These are phyloP conservation scores for Epicoccum sorghinum DNA, from an alignment of 2,329 filamentous ascomycete genomes.

Conservation along the genomic window DNA sequence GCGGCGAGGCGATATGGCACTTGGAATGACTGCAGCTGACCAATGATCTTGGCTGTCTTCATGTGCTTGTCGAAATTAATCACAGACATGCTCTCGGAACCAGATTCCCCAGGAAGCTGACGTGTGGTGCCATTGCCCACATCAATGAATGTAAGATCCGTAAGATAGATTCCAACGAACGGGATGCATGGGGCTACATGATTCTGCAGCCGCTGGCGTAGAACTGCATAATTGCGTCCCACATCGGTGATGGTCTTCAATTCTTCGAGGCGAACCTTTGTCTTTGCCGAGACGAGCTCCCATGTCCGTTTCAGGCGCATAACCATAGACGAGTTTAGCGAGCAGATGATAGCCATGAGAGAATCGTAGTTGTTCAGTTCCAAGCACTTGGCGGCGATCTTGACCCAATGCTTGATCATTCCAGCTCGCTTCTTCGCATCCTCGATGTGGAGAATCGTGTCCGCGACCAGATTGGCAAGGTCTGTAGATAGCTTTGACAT, in stretches of 20 bases:
- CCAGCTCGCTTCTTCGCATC: conserved; percentile 90
- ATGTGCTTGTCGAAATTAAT: conserved; percentile 99
- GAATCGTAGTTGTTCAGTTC: conserved; percentile 96
- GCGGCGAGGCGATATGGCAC: conserved; percentile 85
- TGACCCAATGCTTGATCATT: conserved; percentile 98
- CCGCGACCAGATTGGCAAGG: conserved; percentile 87
- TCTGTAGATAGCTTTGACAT: conserved; percentile 95
- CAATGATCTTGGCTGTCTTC: conserved; percentile 93
- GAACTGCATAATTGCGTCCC: conserved; percentile 85
- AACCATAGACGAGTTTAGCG: conserved; percentile 89
- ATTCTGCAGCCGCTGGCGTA: conserved; percentile 81
- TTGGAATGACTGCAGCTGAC: conserved; percentile 94
- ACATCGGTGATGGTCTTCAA: conserved; percentile 88
- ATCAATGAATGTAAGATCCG: conserved; percentile 93
- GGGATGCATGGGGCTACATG: conserved; percentile 91
- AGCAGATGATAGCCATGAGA: conserved; percentile 95
- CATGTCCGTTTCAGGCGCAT: conserved; percentile 87
- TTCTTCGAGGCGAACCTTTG: conserved; percentile 76
- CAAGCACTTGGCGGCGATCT: conserved; percentile 84
- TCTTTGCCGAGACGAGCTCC: conserved; percentile 85
- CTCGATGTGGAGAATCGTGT: conserved; percentile 86
- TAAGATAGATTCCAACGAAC: conserved; percentile 95
- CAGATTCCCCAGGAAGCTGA: conserved; percentile 66
- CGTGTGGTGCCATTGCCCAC: conserved; percentile 89
- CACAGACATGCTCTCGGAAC: conserved; percentile 72